These are phyloP conservation scores for Neckera pumila DNA, from an alignment of 225 moss, liverwort and hornwort genomes.

Conservation along the genomic window DNA sequence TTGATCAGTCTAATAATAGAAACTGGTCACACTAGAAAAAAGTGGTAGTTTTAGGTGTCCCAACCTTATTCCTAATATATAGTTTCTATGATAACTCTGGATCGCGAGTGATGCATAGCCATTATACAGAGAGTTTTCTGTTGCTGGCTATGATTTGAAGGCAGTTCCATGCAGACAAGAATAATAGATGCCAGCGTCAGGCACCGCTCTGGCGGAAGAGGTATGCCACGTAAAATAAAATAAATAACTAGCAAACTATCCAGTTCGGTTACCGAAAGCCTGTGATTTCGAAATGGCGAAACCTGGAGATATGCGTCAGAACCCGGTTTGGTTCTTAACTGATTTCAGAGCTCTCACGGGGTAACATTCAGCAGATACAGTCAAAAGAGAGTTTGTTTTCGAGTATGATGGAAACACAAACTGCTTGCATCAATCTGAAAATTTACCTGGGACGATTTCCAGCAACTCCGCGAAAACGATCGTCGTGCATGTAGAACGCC, in stretches of 20 bases:
- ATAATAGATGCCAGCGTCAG: neutral
- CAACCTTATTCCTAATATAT: no score
- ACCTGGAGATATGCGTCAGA: neutral
- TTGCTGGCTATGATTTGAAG: neutral
- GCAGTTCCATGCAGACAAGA: neutral
- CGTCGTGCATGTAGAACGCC: conserved; percentile 99
- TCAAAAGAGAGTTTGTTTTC: neutral
- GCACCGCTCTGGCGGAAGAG: neutral
- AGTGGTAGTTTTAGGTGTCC: neutral
- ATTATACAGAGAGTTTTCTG: neutral
- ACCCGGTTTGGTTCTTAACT: neutral
- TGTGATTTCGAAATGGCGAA: neutral
- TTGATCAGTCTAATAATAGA: neutral
- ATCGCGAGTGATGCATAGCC: neutral
- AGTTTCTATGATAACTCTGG: neutral
- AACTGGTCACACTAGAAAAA: neutral
- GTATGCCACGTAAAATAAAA: neutral
- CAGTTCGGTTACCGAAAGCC: neutral
- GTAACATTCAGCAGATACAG: neutral
- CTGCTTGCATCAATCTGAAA: neutral
- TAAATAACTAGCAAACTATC: neutral
- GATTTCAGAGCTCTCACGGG: neutral
- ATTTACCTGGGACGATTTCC: conserved; percentile 85
- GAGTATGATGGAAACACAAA: neutral
- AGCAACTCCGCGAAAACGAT: conserved; percentile 85